These are phyloP conservation scores for Pyrenopolyporus hunteri DNA, from an alignment of 495 filamentous ascomycete genomes.

Conservation along the genomic window DNA sequence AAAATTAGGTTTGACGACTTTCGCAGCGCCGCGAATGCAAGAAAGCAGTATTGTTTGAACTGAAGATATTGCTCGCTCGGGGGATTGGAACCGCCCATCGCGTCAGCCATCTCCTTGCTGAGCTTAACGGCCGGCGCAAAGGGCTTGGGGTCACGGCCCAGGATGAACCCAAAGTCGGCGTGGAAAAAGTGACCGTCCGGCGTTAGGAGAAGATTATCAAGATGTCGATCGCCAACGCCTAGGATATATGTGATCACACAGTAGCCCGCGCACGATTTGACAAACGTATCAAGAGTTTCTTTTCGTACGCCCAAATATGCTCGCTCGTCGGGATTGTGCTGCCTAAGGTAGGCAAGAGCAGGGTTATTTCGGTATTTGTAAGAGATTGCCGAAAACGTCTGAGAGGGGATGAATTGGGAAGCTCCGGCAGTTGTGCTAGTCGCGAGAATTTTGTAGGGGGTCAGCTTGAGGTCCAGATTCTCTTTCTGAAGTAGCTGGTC, in stretches of 20 bases:
- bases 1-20: slow-evolving; percentile 91
- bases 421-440: slow-evolving; percentile 88
- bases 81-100: slow-evolving; percentile 81
- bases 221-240: slow-evolving; percentile 95
- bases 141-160: slow-evolving; percentile 95
- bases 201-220: slow-evolving; percentile 92
- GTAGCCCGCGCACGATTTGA: slow-evolving; percentile 96
- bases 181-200: slow-evolving; percentile 98
- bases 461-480: slow-evolving; percentile 93
- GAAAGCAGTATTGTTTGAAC: slow-evolving; percentile 95
- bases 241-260: slow-evolving; percentile 99
- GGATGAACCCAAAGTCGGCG: slow-evolving; percentile 96
- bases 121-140: slow-evolving; percentile 98
- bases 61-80: slow-evolving; percentile 75
- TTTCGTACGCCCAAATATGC: slow-evolving; percentile 87
- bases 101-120: slow-evolving; percentile 97
- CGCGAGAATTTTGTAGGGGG: slow-evolving; percentile 94
- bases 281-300: slow-evolving; percentile 92
- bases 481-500: slow-evolving; percentile 94
- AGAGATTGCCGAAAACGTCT: slow-evolving; percentile 78
- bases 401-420: slow-evolving; percentile 89
- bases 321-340: slow-evolving; percentile 85
- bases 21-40: slow-evolving; percentile 88
- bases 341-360: slow-evolving; percentile 80
- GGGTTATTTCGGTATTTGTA: slow-evolving; percentile 78